Conservation (phyloP, 2,329 filamentous ascomycete genomes). For the Scolecobasidium constrictum region DNA sequence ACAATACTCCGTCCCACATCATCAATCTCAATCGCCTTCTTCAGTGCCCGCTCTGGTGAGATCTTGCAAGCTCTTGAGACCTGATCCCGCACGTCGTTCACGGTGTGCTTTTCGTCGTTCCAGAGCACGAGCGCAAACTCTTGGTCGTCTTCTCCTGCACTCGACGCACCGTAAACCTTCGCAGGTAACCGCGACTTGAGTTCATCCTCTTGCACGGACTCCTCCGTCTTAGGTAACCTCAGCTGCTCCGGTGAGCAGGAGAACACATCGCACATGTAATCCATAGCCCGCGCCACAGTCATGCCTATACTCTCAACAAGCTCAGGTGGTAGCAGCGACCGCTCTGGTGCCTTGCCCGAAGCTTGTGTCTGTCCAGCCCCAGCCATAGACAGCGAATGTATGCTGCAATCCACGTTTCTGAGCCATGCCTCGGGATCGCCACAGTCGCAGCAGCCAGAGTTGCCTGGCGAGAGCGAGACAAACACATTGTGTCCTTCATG, state of each 20-base stretch:
- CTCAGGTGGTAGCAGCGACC: slow-evolving; percentile 55
- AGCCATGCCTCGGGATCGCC: slow-evolving; percentile 94
- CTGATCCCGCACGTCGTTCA: slow-evolving; percentile 81
- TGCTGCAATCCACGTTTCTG: slow-evolving; percentile 78
- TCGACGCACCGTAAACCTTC: slow-evolving; percentile 56
- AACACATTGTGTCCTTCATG: slow-evolving; percentile 88
- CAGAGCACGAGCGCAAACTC: slow-evolving; percentile 83
- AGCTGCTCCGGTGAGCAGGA: slow-evolving; percentile 96
- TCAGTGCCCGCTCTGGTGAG: slow-evolving; percentile 54
- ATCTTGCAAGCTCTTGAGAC: slow-evolving; percentile 81
- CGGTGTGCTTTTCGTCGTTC: slow-evolving; percentile 98
- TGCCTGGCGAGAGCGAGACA: slow-evolving; percentile 77
- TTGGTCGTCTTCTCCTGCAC: slow-evolving; percentile 50
- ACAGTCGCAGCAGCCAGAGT: slow-evolving; percentile 95
- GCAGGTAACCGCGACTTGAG: slow-evolving; percentile 63
- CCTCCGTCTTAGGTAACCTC: slow-evolving; percentile 70
- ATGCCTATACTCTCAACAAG: slow-evolving; percentile 67
- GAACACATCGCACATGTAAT: slow-evolving; percentile 96
- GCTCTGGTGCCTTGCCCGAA: slow-evolving; percentile 47
- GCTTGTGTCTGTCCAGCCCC: slow-evolving; percentile 20
- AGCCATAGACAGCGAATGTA: slow-evolving; percentile 56
- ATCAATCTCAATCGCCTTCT: slow-evolving; percentile 79
- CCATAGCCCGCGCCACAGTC: slow-evolving; percentile 75
- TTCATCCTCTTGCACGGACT: slow-evolving; percentile 75
- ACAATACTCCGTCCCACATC: slow-evolving; percentile 79